Base-by-base conservation (phyloP, 345 rosid genomes). In the Citrus glauca region DNA sequence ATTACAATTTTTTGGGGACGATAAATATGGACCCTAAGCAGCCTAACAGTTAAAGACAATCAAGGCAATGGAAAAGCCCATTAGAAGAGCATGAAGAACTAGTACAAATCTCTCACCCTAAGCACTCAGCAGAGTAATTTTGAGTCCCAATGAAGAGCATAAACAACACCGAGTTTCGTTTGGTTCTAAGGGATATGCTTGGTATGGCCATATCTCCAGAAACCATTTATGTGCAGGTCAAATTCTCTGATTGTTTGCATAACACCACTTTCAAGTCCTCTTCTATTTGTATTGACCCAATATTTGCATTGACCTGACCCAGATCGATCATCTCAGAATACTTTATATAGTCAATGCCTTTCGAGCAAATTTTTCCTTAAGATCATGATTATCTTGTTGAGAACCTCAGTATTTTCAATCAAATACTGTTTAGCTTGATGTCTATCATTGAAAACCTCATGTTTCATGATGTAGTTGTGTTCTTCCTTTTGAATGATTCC, bases 401-500 rank as follows among this genome's bases (percentile, higher is more conserved):
- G 92, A 62, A 86, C 86, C 65, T 56, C 83, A 3, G 83, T 76
- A 69, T 91, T 86, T 78, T 86, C 74, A 6, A 82, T 48, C 79
- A 95, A 80, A 85, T 88, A 88, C 72, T 77, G 76, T 56, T 83
- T 87, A n/a, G 89, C 96, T 62, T 72, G 81, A 4, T 73, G 64
- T 81, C 83, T 81, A 70, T 82, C 75, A 50, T 78, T 17, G 24
- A 95, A 80, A 27, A 86, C 86, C 80, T 88, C 82, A 17, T 89
- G 90, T 80, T 82, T 86, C 38, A 91, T 69, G 33, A 80, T 37
- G 84, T 87, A 90, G 78, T 76, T 84, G 71, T 73, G 74, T 83
- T 96, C 97, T 79, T 89, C 91, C 79, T 83, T 82, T 42, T 45
- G 48, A 53, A 93, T 83, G 82, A 93, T 57, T 74, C 91, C 88